Base-by-base conservation (phyloP, 805 yeast species). In the Yarrowia sp. region DNA sequence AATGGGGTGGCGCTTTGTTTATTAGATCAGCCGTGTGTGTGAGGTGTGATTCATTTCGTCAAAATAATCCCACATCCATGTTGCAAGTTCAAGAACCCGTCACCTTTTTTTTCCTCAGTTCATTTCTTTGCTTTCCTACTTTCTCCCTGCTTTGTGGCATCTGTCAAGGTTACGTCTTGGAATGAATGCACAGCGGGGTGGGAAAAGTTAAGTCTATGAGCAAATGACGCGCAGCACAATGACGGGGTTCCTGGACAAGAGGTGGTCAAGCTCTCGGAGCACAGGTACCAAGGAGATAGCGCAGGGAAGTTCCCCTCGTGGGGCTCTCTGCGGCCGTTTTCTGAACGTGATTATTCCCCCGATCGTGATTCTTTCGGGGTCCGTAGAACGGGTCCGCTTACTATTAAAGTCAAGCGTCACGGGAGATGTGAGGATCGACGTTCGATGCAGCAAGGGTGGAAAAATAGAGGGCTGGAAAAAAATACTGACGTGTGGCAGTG, bases 361-460 rank as follows among this genome's bases (percentile, higher is more conserved):
- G 38, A 36, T 10, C 38, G 38, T 36, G 38, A 36, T 36, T 36
- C 38, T 36, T n/a, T 36, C 38, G 38, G 13, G 38, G 38, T 12
- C 38, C 30, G 30, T 24, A 4, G 30, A 24, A 24, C 30, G 30
- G 30, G 30, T 24, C 30, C 30, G 3, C 30, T 24, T 4, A 24
- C 30, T 24, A 15, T 40, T 40, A 40, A n/a, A 40, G 24, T 39
- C n/a, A 10, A n/a, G 13, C 33, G 49, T 20, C 49, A 44, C 49
- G 49, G 52, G 53, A n/a, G 24, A 50, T 33, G 55, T 50, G 40
- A 50, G 40, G 55, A 50, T 50, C 40, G 55, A 34, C 55, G 24
- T 34, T 50, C 40, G 55, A n/a, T 50, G 55, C 55, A 50, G 55
- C 55, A 33, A 50, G 55, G 55, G 55, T 50, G 19, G 55, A 17